A percentile compares a stretch with the other conserved stretches of the same genome.
Conservation (phyloP, 768 basidiomycete species). For the Tremella fuciformis region DNA sequence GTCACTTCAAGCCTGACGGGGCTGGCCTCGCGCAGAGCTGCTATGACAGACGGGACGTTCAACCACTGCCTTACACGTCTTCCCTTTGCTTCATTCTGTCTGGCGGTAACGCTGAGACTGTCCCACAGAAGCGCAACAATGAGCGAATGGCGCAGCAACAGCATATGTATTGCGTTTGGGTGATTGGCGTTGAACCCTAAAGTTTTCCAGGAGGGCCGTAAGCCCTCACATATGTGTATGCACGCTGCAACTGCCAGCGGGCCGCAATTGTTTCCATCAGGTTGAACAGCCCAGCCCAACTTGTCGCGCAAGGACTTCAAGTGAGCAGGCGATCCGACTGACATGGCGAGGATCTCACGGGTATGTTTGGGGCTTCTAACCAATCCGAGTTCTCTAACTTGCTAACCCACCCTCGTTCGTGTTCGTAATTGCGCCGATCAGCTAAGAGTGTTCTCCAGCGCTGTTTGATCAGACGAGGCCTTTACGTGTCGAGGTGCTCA, state of each 20-base stretch:
- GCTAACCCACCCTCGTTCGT: not conserved
- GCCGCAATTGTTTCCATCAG: not conserved
- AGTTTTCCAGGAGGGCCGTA: not conserved
- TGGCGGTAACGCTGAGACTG: no score
- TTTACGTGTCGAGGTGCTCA: not conserved
- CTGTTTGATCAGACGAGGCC: not conserved
- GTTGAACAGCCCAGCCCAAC: not conserved
- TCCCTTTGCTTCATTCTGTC: no score
- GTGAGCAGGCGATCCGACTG: not conserved
- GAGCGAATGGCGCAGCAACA: no score
- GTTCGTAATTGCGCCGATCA: not conserved
- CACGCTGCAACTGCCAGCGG: constrained; percentile 1
- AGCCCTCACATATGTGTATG: not conserved
- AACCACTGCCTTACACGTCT: no score
- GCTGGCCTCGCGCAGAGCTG: no score
- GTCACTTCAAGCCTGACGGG: no score
- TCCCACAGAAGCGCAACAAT: no score
- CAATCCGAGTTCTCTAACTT: not conserved
- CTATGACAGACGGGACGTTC: no score
- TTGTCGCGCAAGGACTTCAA: not conserved
- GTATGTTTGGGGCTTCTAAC: not conserved
- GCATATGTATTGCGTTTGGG: no score
- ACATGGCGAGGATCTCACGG: not conserved
- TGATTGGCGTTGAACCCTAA: not conserved
- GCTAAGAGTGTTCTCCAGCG: not conserved